These are phyloP conservation scores for Kondoa malvinella DNA, from an alignment of 768 basidiomycete species.

Conservation along the genomic window DNA sequence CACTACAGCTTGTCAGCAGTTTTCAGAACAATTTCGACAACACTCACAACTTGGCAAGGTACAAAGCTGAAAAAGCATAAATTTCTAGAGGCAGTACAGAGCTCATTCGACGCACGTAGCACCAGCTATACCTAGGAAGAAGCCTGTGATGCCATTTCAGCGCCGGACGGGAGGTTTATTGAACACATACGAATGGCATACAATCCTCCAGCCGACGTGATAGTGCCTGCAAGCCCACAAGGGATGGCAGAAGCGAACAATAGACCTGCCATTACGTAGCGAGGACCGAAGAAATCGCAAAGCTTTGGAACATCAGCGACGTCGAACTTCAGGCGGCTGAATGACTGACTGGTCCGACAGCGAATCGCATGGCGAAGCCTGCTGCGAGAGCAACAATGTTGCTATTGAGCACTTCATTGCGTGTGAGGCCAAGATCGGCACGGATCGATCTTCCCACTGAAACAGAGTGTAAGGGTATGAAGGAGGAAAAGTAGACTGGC, in stretches of 20 bases:
- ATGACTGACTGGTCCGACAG: slow-evolving; percentile 42
- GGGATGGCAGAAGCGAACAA: slow-evolving; percentile 45
- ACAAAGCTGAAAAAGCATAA: too few relatives aligned
- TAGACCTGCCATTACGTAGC: slow-evolving; percentile 42
- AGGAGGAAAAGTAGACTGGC: too few relatives aligned
- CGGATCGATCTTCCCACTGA: too few relatives aligned
- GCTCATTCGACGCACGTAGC: too few relatives aligned
- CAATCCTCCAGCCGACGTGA: slow-evolving; percentile 34
- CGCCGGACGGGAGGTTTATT: slow-evolving; percentile 21
- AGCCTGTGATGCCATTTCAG: too few relatives aligned
- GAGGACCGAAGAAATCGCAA: slow-evolving; percentile 32
- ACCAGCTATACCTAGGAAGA: slow-evolving; percentile 37
- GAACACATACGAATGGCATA: slow-evolving; percentile 42
- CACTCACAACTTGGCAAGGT: slow-evolving; percentile 38
- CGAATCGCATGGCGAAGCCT: slow-evolving; percentile 39
- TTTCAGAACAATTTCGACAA: too few relatives aligned
- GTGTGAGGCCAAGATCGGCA: slow-evolving; percentile 39
- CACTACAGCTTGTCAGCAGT: too few relatives aligned
- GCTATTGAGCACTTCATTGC: slow-evolving; percentile 34
- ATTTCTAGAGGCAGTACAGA: too few relatives aligned
- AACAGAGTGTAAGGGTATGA: too few relatives aligned
- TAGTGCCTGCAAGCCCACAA: slow-evolving; percentile 43
- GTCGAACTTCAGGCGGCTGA: too few relatives aligned
- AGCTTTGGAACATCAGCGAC: too few relatives aligned
- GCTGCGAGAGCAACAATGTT: slow-evolving; percentile 22